Evolutionary conservation across 1,284 basidiomycete species (phyloP), one percentile per base, ranked within the genome.

Genomic region (Boletellus dicymbophilus): DNA sequence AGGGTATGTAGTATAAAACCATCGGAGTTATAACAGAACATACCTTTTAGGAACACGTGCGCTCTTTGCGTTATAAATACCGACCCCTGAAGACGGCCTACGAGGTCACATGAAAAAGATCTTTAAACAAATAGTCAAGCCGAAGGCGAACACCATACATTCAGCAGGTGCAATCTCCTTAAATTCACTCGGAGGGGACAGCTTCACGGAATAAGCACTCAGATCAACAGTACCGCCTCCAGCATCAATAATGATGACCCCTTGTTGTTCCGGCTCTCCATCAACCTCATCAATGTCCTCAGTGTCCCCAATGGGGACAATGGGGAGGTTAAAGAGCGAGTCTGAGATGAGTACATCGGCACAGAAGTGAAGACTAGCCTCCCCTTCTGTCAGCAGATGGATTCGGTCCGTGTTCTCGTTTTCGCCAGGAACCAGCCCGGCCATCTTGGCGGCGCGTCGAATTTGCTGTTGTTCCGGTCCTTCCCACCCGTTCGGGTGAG

Each of bases 141-240:
- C 9, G 16, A 9, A 6, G 48, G 18, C n/a, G n/a, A n/a, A n/a
- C n/a, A 31, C 66, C 21, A 58, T 51, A 77, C 75, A 77, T 45
- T 71, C 69, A 1, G 75, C 58, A 6, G 69, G 58, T 1, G 69
- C 64, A 10, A 69, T 63, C 56, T 77, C 75, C 44, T 75, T 70
- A 18, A 76, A 59, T 31, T 58, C 55, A 16, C 22, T 51, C 0
- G 60, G 55, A 28, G 49, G 48, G 55, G 72, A 45, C 48, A 74
- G 12, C 42, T 41, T 53, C 47, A 59, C 61, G 33, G 57, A 66
- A 50, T 81, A 82, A 1, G 77, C 70, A 48, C 78, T 80, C 37
- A 82, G 59, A 49, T 82, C 81, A 21, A 82, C 75, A 51, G 80
- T 82, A 2, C 80, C 80, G 13, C 80, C 79, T 6, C 80, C 81